Evolutionary conservation across 495 filamentous ascomycete species (phyloP).

Genomic region (Aspergillus kassunensis): DNA sequence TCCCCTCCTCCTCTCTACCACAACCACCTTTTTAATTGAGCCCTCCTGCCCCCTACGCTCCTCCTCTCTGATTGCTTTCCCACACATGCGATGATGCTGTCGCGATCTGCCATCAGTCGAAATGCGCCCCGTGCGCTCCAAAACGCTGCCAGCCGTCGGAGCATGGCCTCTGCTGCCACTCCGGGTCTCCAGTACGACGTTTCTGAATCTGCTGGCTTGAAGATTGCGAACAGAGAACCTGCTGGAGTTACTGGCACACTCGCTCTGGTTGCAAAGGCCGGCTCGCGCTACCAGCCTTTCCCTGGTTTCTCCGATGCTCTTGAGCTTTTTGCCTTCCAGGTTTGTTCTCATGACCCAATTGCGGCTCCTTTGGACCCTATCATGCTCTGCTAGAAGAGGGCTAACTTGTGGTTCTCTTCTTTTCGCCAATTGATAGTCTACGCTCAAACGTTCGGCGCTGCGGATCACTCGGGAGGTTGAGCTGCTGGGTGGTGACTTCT

Average conservation of each 20-base stretch:
- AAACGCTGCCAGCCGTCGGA: constrained; percentile 55
- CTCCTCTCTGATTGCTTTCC: constrained; percentile 28
- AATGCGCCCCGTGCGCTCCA: constrained; percentile 73
- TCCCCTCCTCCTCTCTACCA: no score
- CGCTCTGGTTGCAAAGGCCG: constrained; percentile 86
- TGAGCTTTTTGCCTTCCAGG: constrained; percentile 95
- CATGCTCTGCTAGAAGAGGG: neutral
- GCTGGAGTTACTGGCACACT: constrained; percentile 83
- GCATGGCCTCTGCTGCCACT: constrained; percentile 77
- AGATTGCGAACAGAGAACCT: constrained; percentile 84
- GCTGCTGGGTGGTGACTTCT: constrained; percentile 84
- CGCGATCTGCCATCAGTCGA: constrained; percentile 72
- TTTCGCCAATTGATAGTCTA: constrained; percentile 57
- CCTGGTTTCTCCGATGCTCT: constrained; percentile 88
- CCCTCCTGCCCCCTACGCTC: constrained; percentile 26
- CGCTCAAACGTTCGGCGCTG: constrained; percentile 75
- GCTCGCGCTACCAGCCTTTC: constrained; percentile 82
- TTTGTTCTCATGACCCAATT: constrained; percentile 43
- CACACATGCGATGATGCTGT: constrained; percentile 72
- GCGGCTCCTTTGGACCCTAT: neutral
- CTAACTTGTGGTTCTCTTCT: constrained; percentile 3
- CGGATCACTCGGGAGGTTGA: constrained; percentile 93
- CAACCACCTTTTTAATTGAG: constrained; percentile 43
- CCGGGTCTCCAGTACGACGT: constrained; percentile 83
- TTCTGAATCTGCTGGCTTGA: constrained; percentile 79